A percentile compares a stretch with the other conserved stretches of the same genome.
Evolutionary conservation across 1,139 yeast genomes (phyloP).

Genomic region (Sugiyamaella neomexicana): DNA sequence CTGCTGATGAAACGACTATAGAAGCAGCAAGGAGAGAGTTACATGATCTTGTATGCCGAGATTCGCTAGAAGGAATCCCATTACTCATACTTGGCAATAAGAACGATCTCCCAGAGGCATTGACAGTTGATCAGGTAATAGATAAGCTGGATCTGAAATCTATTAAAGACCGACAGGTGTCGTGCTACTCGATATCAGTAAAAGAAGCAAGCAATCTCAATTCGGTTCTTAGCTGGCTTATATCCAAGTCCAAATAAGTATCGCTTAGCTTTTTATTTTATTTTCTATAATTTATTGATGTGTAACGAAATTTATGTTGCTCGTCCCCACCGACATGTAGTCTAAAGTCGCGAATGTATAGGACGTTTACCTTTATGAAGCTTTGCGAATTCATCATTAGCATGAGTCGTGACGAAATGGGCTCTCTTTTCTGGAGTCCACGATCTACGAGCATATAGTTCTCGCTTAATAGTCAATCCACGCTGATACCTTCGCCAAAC

Average conservation of each 20-base stretch:
- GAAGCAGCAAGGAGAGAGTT: conserved; percentile 39
- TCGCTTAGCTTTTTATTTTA: not conserved
- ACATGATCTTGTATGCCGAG: conserved; percentile 37
- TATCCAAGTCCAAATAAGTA: conserved; percentile 30
- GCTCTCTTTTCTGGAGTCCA: conserved; percentile 11
- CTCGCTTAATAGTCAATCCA: conserved; percentile 15
- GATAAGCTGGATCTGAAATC: conserved; percentile 37
- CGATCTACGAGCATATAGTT: conserved; percentile 13
- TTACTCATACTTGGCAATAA: conserved; percentile 43
- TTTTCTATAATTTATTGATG: not conserved
- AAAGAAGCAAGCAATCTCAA: conserved; percentile 42
- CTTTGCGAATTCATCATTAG: conserved; percentile 5
- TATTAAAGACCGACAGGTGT: conserved; percentile 40
- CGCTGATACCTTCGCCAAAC: conserved; percentile 25
- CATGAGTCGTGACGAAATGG: conserved; percentile 9
- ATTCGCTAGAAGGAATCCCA: conserved; percentile 41
- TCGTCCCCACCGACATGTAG: too few species aligned
- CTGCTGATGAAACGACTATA: conserved; percentile 40
- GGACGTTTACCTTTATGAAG: conserved; percentile 11
- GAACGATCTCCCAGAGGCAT: conserved; percentile 40
- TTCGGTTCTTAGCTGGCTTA: conserved; percentile 43
- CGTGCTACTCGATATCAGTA: conserved; percentile 45
- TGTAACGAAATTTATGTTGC: not conserved
- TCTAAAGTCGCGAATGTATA: conserved; percentile 8
- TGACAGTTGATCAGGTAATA: conserved; percentile 40